Evolutionary conservation across 148 eudicot species (phyloP), one percentile per base, ranked within the genome.

Genomic region (Fagopyrum esculentum): DNA sequence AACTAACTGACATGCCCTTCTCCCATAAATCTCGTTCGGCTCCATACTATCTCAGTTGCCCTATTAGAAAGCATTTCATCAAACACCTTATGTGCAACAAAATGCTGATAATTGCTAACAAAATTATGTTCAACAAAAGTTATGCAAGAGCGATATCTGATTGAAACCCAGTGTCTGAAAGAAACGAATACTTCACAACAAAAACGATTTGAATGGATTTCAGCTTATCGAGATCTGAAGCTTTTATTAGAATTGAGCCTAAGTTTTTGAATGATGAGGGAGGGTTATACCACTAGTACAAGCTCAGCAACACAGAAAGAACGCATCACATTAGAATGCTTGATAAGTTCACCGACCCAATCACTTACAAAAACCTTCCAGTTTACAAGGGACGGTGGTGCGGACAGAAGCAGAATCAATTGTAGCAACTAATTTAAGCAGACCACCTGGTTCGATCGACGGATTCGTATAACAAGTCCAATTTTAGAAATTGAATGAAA

Each of bases 1-100:
- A 40, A 83, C 83, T 60, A 83, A 74, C 61, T 81, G 86, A 44
- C 80, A 73, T 69, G 80, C 86, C 74, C 86, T 83, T 76, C 73
- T 78, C 6, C 86, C 86, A 40, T 83, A 83, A 48, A 83, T 81
- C 79, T 83, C 83, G 1, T 83, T 74, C 3, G 73, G 74, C 79
- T 81, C 86, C 86, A 83, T 83, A 73, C 74, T 73, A 63, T 66
- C 78, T 66, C 78, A 75, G 46, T 52, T 54, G 6, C 26, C 30
- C 54, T 71, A 47, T 17, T 12, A 44, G 44, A 56, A 35, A 43
- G 66, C 80, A 81, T 77, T 77, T 77, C 59, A 71, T 77, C 74
- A 56, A 77, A 77, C 79, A 69, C 1, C 3, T 77, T 29, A 48
- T 11, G 49, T 17, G 79, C 66, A 45, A 44, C 45, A 30, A 30